These are phyloP conservation scores for Penicillium soppii DNA, from an alignment of 495 filamentous ascomycete genomes.

Conservation along the genomic window DNA sequence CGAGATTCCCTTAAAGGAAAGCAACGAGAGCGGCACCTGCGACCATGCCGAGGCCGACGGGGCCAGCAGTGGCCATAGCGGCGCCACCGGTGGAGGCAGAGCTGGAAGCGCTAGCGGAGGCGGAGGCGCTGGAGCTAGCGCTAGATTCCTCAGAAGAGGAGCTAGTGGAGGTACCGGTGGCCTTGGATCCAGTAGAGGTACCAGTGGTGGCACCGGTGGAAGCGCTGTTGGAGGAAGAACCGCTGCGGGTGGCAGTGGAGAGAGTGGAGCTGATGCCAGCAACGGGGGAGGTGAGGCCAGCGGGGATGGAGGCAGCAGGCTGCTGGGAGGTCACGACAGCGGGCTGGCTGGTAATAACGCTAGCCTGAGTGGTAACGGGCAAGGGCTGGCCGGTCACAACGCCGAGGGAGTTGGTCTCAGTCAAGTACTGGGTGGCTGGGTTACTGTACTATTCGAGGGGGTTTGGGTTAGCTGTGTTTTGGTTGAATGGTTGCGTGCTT, in stretches of 20 bases:
- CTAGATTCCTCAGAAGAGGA: constrained; percentile 20
- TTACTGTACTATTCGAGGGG: constrained; percentile 17
- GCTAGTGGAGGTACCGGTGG: constrained; percentile 19
- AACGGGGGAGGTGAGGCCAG: constrained; percentile 36
- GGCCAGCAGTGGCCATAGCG: constrained; percentile 36
- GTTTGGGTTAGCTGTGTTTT: not conserved
- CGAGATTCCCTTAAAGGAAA: constrained; percentile 38
- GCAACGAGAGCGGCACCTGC: constrained; percentile 48
- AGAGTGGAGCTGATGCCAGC: constrained; percentile 20
- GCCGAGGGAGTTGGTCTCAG: constrained; percentile 54
- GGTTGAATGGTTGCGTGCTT: not conserved
- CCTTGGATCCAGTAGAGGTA: constrained; percentile 7
- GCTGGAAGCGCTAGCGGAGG: constrained; percentile 26
- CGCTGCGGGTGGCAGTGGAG: constrained; percentile 7
- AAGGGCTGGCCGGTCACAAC: constrained; percentile 54
- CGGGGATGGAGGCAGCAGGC: constrained; percentile 47
- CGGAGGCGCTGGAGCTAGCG: constrained; percentile 25
- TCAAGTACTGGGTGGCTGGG: constrained; percentile 44
- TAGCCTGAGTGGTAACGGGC: constrained; percentile 34
- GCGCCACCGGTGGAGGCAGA: constrained; percentile 29
- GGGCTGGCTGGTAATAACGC: constrained; percentile 41
- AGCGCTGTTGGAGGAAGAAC: constrained; percentile 13
- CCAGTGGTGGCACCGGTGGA: constrained; percentile 3
- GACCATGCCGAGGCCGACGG: constrained; percentile 39
- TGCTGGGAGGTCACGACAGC: constrained; percentile 43